A percentile compares a stretch with the other conserved stretches of the same genome.
Evolutionary conservation across 257 asterid genomes (phyloP).

Genomic region (Solanum neorickii): DNA sequence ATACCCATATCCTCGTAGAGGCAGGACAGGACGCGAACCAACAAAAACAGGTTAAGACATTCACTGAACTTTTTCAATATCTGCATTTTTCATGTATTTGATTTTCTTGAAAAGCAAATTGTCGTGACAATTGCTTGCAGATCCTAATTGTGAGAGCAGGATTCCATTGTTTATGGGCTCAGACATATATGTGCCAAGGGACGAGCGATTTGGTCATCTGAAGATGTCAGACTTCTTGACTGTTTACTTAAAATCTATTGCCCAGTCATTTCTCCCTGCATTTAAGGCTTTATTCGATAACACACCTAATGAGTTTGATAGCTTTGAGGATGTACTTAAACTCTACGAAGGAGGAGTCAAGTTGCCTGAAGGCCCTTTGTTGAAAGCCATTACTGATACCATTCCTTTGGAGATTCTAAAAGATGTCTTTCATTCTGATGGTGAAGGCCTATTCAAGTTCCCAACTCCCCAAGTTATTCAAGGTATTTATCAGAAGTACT

Average conservation of each 20-base stretch:
- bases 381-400: conserved; percentile 25
- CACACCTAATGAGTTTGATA: background rate
- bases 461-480: conserved; percentile 53
- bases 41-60: background rate
- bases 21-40: conserved; percentile 1
- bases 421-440: conserved; percentile 52
- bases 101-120: background rate
- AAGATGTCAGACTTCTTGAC: background rate
- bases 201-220: background rate
- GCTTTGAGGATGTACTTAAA: background rate
- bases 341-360: conserved; percentile 6
- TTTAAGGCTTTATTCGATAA: conserved; percentile 25
- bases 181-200: background rate
- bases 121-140: background rate
- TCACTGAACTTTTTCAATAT: background rate
- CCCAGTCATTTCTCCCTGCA: conserved; percentile 37
- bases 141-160: conserved; percentile 11
- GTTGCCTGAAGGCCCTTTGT: conserved; percentile 11
- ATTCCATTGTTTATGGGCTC: background rate
- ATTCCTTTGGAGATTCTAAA: conserved; percentile 46
- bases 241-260: background rate
- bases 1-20: conserved; percentile 8
- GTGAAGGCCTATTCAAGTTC: conserved; percentile 37
- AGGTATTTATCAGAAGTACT: conserved; percentile 19
- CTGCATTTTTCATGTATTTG: background rate